Evolutionary conservation across 192 early-diverging fungal species (phyloP), one percentile per base, ranked within the genome.

Genomic region (Rhizophagus prolifer): DNA sequence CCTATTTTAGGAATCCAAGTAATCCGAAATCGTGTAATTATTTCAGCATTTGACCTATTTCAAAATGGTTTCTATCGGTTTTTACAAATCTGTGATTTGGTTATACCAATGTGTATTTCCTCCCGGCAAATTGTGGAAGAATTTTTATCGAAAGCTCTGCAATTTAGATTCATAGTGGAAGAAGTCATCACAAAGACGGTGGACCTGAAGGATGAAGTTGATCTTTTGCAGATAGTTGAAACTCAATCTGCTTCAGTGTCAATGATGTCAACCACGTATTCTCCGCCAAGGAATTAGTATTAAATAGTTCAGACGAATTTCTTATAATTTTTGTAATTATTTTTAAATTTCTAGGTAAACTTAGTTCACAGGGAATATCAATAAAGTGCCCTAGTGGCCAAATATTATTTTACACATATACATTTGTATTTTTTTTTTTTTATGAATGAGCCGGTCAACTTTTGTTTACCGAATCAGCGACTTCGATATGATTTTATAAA

Each of bases 211-310:
- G 31, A 30, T 30, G 2, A 66, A 66, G 36, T 66, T 66, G 36
- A 30, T 66, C 64, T 66, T 66, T 66, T 66, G 64, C 34, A 14
- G 34, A 28, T 66, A 66, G 28, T 12, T 66, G 64, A 66, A 66
- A 7, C 36, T 66, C 28, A 13, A 31, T 5, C 12, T 8, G n/a
- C 64, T 19, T 66, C 28, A 66, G 10, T 31, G 36, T 66, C 64
- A 36, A 66, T 66, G 64, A 66, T 66, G 64, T 66, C 28, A 30
- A 66, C 34, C n/a, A 66, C 64, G 28, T 66, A 66, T 66, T 66
- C 28, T 66, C 31, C 28, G 28, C 64, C 64, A 36, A 66, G 28
- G 36, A 36, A 66, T 66, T 66, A 10, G n/a, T n/a, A n/a, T 66
- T 66, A 66, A 26, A 19, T 66, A 66, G 38, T 7, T 38, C 38